Percentiles rank a stretch among this genome's conserved stretches.
phyloP scores from a whole-genome alignment of 169 alveolate species.

The Perkinsus marinus region DNA sequence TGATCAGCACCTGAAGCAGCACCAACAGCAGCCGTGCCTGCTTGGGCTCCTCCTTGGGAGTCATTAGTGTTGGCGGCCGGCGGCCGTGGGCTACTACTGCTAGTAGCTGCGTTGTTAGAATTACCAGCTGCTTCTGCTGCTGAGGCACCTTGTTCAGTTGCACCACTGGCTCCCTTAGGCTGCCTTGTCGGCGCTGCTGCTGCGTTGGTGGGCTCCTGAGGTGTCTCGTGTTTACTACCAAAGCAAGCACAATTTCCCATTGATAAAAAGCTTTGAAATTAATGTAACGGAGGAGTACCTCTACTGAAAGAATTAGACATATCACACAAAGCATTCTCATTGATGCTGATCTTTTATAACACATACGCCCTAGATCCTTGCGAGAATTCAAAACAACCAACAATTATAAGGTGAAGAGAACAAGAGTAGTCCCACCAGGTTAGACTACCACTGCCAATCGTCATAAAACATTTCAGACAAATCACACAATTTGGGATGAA shows the following conservation, averaged over 20 bases:
- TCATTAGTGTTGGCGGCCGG: not conserved
- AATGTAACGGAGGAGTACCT: not conserved
- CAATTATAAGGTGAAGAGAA: too few relatives aligned
- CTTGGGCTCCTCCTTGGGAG: not conserved
- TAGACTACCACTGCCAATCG: too few relatives aligned
- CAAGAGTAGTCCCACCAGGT: too few relatives aligned
- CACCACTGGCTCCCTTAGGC: not conserved
- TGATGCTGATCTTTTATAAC: too few relatives aligned
- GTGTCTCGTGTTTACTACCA: not conserved
- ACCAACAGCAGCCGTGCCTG: not conserved
- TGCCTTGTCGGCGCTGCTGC: not conserved
- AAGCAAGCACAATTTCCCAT: not conserved
- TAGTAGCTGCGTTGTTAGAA: not conserved
- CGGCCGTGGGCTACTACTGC: not conserved
- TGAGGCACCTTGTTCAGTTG: not conserved
- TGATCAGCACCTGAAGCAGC: not conserved
- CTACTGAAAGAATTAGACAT: not conserved
- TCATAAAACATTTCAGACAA: too few relatives aligned
- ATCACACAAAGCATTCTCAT: too few relatives aligned
- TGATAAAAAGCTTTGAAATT: not conserved
- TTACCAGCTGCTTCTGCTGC: not conserved
- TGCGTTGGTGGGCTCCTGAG: not conserved
- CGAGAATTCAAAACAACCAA: too few relatives aligned
- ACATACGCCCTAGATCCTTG: too few relatives aligned
- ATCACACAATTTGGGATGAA: too few relatives aligned